Conservation (phyloP, 345 rosid species). For the Aquilaria malaccensis region DNA sequence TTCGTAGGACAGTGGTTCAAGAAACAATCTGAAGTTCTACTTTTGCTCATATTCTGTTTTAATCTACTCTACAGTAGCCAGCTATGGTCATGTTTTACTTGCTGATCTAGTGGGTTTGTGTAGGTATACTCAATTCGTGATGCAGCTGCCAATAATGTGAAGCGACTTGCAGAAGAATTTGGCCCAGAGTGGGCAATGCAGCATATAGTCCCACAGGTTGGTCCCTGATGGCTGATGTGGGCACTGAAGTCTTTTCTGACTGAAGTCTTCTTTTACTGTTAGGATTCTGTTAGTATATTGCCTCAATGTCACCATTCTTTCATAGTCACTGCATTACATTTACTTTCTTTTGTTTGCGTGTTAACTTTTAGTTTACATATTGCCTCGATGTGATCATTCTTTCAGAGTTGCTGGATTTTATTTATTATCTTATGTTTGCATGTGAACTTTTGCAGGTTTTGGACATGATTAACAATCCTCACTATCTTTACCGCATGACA, state of each 20-base stretch:
- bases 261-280: too few species aligned
- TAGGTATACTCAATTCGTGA: constrained; percentile 93
- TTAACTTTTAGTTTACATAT: background rate
- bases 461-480: constrained; percentile 80
- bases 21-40: too few species aligned
- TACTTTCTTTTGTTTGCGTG: background rate
- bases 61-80: too few species aligned
- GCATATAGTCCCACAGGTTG: constrained; percentile 93
- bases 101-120: constrained; percentile 7
- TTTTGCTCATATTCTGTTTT: too few species aligned
- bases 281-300: too few species aligned
- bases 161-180: constrained; percentile 96
- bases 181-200: constrained; percentile 99
- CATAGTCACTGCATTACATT: too few species aligned
- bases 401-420: too few species aligned
- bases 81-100: too few species aligned
- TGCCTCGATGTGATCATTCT: too few species aligned
- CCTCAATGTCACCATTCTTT: too few species aligned
- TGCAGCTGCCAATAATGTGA: constrained; percentile 91
- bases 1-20: too few species aligned
- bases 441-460: constrained; percentile 43
- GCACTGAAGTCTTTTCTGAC: too few species aligned
- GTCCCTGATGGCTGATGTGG: background rate
- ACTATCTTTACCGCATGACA: constrained; percentile 89
- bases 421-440: background rate